A percentile compares a stretch with the other conserved stretches of the same genome.
phyloP scores from a whole-genome alignment of 2,329 filamentous ascomycete genomes.

The Rhynchosporium graminicola region DNA sequence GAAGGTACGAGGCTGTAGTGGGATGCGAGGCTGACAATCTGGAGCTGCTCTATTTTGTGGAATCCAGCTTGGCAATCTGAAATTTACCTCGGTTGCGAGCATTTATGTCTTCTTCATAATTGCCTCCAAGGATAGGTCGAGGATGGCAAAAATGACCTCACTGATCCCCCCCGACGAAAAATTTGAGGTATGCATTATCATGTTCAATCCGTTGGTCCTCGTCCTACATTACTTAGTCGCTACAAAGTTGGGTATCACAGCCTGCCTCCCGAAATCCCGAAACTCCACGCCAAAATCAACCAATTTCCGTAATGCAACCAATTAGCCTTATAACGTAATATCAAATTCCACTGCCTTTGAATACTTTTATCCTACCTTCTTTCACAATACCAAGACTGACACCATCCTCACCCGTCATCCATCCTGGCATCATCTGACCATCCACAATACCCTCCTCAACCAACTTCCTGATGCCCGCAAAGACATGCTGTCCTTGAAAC shows the following conservation, averaged over 20 bases:
- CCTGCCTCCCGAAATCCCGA: not conserved
- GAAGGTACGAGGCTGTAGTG: constrained; percentile 11
- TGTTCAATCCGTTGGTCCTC: not conserved
- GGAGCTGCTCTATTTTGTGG: not conserved
- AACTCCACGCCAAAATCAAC: constrained; percentile 14
- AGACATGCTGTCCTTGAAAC: constrained; percentile 76
- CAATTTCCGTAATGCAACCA: constrained; percentile 1
- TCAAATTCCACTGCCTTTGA: constrained; percentile 57
- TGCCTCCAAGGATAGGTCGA: too few species aligned
- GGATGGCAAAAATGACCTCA: too few species aligned
- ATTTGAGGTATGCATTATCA: not conserved
- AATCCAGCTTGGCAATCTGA: not conserved
- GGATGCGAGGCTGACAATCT: constrained; percentile 17
- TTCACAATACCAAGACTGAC: constrained; percentile 72
- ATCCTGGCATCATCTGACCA: constrained; percentile 78
- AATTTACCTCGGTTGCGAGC: not conserved
- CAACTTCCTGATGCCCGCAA: constrained; percentile 75
- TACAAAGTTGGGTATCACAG: constrained; percentile 13
- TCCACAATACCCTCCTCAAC: constrained; percentile 77
- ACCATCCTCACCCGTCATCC: constrained; percentile 87
- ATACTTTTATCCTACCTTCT: constrained; percentile 62
- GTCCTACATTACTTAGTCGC: not conserved
- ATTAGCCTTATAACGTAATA: not conserved
- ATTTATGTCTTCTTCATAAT: not conserved
- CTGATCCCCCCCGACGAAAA: too few species aligned